Base-by-base conservation (phyloP, 768 basidiomycete genomes). In the Amanita exitialis region DNA sequence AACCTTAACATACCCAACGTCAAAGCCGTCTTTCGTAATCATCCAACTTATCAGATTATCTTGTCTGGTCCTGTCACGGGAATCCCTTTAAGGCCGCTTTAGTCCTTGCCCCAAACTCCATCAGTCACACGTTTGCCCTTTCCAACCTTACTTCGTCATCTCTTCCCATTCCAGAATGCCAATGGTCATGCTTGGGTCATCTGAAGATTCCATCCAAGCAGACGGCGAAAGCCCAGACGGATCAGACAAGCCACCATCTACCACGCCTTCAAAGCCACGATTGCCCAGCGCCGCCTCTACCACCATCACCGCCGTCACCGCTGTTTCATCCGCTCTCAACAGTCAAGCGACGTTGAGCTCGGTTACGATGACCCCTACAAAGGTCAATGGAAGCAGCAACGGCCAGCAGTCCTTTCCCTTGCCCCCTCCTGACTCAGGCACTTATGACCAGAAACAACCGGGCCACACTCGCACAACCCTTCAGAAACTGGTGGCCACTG, bases 201-300 rank as follows among this genome's bases (percentile, higher is more conserved):
- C 75, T 59, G 78, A 78, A 54, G 70, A 70, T 54, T 65, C 78
- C 35, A 59, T 77, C 23, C 73, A 74, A 58, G 64, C 73, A 46
- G 80, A 82, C 54, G 70, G 73, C 52, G 82, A 83, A 55, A 70
- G 73, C 45, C 67, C 72, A 44, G 80, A 83, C 60, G 68, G 74
- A 51, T 69, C 78, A 59, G 82, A 83, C 64, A 80, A 77, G 68
- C 79, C 79, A 23, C 75, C 78, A 56, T 71, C 72, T 62, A 61
- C 58, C 45, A 56, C 61, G 50, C 55, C 62, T 59, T 60, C 64
- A 20, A 60, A 54, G 49, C 60, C 8, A 28, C 27, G 7, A n/a
- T 30, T 32, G 15, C 37, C 36, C 8, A 8, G 12, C 21, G 34
- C 45, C 20, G 6, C 37, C 54, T 47, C 55, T 45, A 48, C 54